Conservation (phyloP, 257 asterid genomes). For the Knoxia roxburghii region DNA sequence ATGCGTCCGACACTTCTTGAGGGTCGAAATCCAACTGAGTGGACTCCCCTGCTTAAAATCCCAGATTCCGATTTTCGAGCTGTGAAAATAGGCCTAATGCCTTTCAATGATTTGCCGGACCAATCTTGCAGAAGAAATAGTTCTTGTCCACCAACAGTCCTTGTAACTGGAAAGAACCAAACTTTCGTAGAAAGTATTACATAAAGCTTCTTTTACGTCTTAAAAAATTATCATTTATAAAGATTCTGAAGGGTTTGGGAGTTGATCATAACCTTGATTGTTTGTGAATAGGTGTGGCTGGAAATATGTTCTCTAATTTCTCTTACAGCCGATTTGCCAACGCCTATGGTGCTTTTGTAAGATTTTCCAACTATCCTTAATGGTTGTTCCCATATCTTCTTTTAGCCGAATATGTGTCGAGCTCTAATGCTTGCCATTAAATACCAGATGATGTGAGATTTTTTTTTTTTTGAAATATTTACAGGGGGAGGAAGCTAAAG, state of each 20-base stretch:
- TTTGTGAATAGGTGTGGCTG: constrained; percentile 29
- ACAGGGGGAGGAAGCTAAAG: constrained; percentile 15
- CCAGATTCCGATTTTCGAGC: constrained; percentile 28
- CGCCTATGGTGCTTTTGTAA: constrained; percentile 27
- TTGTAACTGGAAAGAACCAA: constrained; percentile 33
- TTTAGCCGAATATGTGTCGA: not conserved
- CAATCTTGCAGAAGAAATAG: constrained; percentile 26
- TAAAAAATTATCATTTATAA: not conserved
- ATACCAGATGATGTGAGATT: not conserved
- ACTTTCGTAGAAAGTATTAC: constrained; percentile 28
- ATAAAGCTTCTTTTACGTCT: not conserved
- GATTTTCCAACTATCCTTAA: constrained; percentile 7
- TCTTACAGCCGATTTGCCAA: not conserved
- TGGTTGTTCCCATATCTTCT: constrained; percentile 3
- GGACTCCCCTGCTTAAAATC: constrained; percentile 24
- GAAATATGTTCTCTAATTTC: constrained; percentile 24
- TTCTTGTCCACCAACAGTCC: constrained; percentile 33
- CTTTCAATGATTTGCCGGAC: constrained; percentile 28
- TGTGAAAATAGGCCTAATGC: constrained; percentile 15
- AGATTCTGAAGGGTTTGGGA: not conserved
- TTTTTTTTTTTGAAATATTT: constrained; percentile 4
- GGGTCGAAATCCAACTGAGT: not conserved
- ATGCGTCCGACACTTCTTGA: fast-evolving
- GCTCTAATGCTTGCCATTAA: not conserved
- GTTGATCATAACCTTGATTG: not conserved